Base-by-base conservation (phyloP, 2,329 filamentous ascomycete genomes). In the Neoascochyta sp. region DNA sequence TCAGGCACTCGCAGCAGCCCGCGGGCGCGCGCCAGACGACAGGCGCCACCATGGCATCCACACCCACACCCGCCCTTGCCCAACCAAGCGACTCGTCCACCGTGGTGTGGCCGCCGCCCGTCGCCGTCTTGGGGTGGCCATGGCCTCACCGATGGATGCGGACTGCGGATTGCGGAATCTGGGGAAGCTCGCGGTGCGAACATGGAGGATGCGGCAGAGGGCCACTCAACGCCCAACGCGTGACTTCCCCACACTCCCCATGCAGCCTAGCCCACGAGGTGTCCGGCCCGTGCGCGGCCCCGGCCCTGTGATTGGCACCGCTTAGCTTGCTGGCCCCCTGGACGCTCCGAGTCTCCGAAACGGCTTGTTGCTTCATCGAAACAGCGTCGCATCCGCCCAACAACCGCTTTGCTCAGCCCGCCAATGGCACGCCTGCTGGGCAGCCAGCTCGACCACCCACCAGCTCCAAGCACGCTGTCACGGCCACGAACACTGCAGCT, bases 241-340 rank as follows among this genome's bases (percentile, higher is more conserved):
- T 41, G 31, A 34, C 36, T 39, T 43, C 44, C 43, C 46, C 46
- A 43, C 39, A 45, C 35, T 50, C 33, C 29, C 35, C 44, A 39
- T 42, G 18, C 7, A 26, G 38, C 16, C 37, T 52, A 50, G 45
- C 32, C 22, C 21, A 15, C 35, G 34, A 29, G 43, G 32, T 22
- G 22, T 18, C 16, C 20, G 27, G 29, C 29, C 31, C 23, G 20
- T 31, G 26, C 36, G 20, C 18, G 29, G 27, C 23, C 20, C 22
- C 23, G 14, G 13, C 4, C 7, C 13, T 22, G 15, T 39, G 23
- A 47, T 37, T 50, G 27, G 45, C n/a, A 21, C 34, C 32, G 41
- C 43, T 48, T 43, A 39, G 41, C 43, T 48, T 43, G 37, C 34
- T 34, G 36, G 31, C 42, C 36, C 42, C 44, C 27, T 39, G 6